Base-by-base conservation (phyloP, 2,329 filamentous ascomycete genomes). In the Peltaster fructicola region DNA sequence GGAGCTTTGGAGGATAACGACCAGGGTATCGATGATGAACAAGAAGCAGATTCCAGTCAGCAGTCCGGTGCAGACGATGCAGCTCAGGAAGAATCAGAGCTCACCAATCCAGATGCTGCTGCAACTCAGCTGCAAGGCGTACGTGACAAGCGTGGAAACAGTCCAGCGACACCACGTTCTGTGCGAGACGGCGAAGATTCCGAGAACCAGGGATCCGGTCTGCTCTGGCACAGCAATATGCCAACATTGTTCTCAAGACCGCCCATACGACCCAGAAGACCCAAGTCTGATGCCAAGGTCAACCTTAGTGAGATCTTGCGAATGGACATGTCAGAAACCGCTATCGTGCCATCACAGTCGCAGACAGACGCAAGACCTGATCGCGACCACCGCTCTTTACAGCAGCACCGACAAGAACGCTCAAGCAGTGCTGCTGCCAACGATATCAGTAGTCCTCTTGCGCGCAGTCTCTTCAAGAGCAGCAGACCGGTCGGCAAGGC, bases 141-240 rank as follows among this genome's bases (percentile, higher is more conserved):
- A 3, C 8, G 18, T 5, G 20, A 23, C n/a, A 11, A 13, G 13
- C 14, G 17, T 9, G 13, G 8, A 3, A 23, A 21, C 3, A 20
- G 17, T 15, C 24, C 17, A 9, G 22, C 21, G 8, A 27, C 18
- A 15, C 20, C 30, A 8, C n/a, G n/a, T n/a, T n/a, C n/a, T n/a
- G n/a, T n/a, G n/a, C n/a, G n/a, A n/a, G 23, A 22, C 4, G 28
- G 21, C 12, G 29, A 36, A 7, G 41, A 44, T 14, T n/a, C n/a
- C n/a, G n/a, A n/a, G n/a, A n/a, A n/a, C n/a, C n/a, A n/a, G n/a
- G n/a, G n/a, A n/a, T 46, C 39, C 2, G 43, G 43, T 8, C 21
- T 40, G 6, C 45, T 43, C 29, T 48, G 40, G 32, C 39, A 38
- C 16, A 28, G 20, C 15, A 44, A 43, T 23, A 23, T 43, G 23